Evolutionary conservation across 2,329 filamentous ascomycete species (phyloP).

Genomic region (Penicillium sclerotiorum): DNA sequence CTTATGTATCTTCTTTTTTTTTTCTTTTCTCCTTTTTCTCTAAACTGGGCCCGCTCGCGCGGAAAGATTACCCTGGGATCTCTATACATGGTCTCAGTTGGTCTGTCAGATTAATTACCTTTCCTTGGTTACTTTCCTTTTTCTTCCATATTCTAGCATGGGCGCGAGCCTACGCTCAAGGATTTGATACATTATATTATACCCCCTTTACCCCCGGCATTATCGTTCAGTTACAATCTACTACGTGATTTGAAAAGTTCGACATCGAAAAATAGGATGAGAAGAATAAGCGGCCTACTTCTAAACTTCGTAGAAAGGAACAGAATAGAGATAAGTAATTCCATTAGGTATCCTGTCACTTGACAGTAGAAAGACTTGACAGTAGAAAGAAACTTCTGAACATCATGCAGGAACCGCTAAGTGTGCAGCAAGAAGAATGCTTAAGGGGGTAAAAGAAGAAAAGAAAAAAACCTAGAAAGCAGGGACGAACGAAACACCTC

Average conservation of each 20-base stretch:
- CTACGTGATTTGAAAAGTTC: not conserved
- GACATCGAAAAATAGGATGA: no score
- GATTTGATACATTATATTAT: conserved; percentile 13
- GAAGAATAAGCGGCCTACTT: no score
- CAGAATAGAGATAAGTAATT: no score
- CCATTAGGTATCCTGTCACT: no score
- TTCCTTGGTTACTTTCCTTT: conserved; percentile 2
- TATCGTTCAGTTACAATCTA: conserved; percentile 5
- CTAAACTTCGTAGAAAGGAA: no score
- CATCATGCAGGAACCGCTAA: conserved; percentile 1
- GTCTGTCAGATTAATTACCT: conserved; percentile 16
- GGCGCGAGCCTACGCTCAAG: no score
- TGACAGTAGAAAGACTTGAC: not conserved
- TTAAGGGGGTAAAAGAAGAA: not conserved
- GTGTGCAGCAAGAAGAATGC: not conserved
- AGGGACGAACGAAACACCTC: conserved; percentile 50
- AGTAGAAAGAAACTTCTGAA: not conserved
- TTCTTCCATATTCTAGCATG: no score
- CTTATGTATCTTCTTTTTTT: not conserved
- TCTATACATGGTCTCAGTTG: conserved; percentile 10
- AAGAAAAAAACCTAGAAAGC: conserved; percentile 15
- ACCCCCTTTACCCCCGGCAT: conserved; percentile 6
- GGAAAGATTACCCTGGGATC: conserved; percentile 17
- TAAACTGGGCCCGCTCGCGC: conserved; percentile 27
- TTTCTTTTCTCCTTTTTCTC: conserved; percentile 11